Base-by-base conservation (phyloP, 1,284 basidiomycete species). In the Hemileia vastatrix region DNA sequence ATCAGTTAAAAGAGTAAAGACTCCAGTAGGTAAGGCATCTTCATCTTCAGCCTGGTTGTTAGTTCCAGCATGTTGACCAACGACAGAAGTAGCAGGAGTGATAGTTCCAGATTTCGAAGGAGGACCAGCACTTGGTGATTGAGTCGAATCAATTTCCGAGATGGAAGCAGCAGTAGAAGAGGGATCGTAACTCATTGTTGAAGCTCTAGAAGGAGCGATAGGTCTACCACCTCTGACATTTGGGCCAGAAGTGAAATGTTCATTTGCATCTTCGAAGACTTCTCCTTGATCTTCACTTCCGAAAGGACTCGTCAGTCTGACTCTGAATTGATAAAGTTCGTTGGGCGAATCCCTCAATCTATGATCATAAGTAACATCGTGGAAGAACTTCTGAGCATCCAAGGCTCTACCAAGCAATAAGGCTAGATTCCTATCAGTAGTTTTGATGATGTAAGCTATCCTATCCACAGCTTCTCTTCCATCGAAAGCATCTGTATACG, bases 301-400 rank as follows among this genome's bases (percentile, higher is more conserved):
- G n/a, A 64, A 64, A 55, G 61, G 65, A 27, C 32, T 56, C 6
- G 61, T 50, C 6, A 67, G 53, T 13, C 66, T 62, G 4, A 57
- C 53, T 6, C 48, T 66, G 66, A 75, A 74, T 54, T 74, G 72
- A 52, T 75, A 75, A 23, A 75, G 67, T 63, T 73, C 73, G 27
- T 68, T 64, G 21, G 67, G 65, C 43, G 72, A 73, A 60, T 75
- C 73, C 15, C 73, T 67, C 43, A 75, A 57, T 6, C 72, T 67
- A 64, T 73, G 72, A 55, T 74, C 72, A 63, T 74, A 75, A 6
- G 72, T 73, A 52, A 74, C 73, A 50, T 74, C 72, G 62, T 75
- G 73, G 66, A 75, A 74, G 57, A 74, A 72, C 64, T 74, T 73
- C 59, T 75, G 73, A 3, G 72, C 72, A 57, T 75, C 73, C 32